Evolutionary conservation across 176 grass and related monocot species (phyloP), one percentile per base, ranked within the genome.

Genomic region (Phoenix roebelenii): DNA sequence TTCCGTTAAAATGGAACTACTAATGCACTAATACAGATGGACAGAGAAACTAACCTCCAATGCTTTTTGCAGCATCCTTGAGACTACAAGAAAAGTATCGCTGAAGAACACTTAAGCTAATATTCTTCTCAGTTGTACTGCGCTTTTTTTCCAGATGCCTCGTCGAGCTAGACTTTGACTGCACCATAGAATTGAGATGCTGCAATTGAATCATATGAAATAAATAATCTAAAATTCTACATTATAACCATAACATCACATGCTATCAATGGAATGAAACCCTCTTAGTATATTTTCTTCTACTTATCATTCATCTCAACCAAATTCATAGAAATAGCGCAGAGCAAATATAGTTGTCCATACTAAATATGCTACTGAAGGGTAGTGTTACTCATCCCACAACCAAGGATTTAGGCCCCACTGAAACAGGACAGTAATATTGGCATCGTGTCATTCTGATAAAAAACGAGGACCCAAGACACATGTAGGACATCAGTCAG

Each of bases 41-140:
- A n/a, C 26, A 22, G 5, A 5, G 0, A 51, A 19, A 63, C 81
- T 79, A 51, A 98, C 93, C 93, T 72, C 87, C 88, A 65, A 98
- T 84, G 76, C 73, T 88, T 55, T 68, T 81, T 22, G 93, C 93
- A 72, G 93, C 88, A 67, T 98, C 84, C 83, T 88, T 92, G 23
- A 98, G 65, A 66, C 84, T 98, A 52, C 88, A 88, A 59, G 93
- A 85, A 49, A 92, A 98, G 73, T 98, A 89, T 51, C 80, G 86
- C 18, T 86, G 93, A 72, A 98, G 93, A 80, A 85, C 82, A 80
- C 73, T 86, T 64, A 98, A 59, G 64, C 82, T 91, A 82, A 98
- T 81, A 81, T 92, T 85, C 68, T 92, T 92, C 77, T 98, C 88
- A 3, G 79, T 64, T 15, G 66, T 74, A 66, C 73, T 92, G 60